Evolutionary conservation across 2,329 filamentous ascomycete species (phyloP).

Genomic region (Apiospora phragmitis): DNA sequence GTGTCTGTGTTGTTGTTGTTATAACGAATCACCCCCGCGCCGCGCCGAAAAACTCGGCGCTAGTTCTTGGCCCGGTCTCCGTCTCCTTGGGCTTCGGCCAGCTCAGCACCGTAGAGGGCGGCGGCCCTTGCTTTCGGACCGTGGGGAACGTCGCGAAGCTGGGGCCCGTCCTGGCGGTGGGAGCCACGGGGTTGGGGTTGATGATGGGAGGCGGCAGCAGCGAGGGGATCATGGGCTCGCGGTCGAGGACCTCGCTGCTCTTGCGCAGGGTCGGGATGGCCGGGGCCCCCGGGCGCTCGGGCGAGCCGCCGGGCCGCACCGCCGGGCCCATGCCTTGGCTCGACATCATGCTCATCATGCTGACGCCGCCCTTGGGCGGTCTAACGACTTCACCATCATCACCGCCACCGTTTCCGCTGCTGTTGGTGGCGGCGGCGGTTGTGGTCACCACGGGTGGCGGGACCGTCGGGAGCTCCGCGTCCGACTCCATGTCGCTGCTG

Average conservation of each 20-base stretch:
- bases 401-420: not conserved
- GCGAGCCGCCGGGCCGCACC: constrained; percentile 10
- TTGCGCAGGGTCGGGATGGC: not conserved
- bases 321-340: constrained; percentile 12
- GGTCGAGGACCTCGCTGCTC: not conserved
- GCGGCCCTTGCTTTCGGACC: constrained; percentile 17
- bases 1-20: not conserved
- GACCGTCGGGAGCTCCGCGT: constrained; percentile 15
- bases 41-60: not conserved
- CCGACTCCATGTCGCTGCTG: constrained; percentile 29
- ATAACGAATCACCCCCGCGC: not conserved
- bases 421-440: not conserved
- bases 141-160: constrained; percentile 31
- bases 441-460: not conserved
- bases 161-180: constrained; percentile 20
- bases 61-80: not conserved
- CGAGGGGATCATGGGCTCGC: not conserved
- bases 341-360: constrained; percentile 12
- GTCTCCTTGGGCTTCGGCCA: not conserved
- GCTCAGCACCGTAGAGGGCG: not conserved
- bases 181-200: not conserved
- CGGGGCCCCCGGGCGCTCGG: not conserved
- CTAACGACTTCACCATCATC: constrained; percentile 11
- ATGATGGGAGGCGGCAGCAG: constrained; percentile 9
- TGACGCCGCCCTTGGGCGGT: constrained; percentile 9